These are phyloP conservation scores for Astrothelium subdiscretum DNA, from an alignment of 495 filamentous ascomycete genomes.

Conservation along the genomic window DNA sequence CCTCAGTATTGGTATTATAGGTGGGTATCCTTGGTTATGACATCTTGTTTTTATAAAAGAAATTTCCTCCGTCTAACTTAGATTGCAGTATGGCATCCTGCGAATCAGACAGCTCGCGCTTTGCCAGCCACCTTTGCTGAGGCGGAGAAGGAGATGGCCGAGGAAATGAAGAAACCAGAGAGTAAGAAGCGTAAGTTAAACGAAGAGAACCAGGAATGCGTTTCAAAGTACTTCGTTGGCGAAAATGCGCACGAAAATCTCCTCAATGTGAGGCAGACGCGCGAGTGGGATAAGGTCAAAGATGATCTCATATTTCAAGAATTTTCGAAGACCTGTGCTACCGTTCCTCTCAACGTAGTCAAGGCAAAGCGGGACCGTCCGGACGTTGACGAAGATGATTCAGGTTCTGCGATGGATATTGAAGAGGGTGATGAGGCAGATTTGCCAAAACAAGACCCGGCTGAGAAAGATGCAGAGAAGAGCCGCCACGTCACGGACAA, in stretches of 20 bases:
- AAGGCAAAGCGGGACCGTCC: constrained; percentile 19
- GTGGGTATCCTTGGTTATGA: constrained; percentile 3
- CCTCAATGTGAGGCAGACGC: constrained; percentile 25
- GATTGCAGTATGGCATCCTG: constrained; percentile 21
- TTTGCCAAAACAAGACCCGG: neutral
- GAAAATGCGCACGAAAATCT: constrained; percentile 21
- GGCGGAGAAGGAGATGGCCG: constrained; percentile 24
- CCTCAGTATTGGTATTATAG: constrained; percentile 27
- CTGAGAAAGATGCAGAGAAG: constrained; percentile 5
- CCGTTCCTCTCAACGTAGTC: constrained; percentile 19
- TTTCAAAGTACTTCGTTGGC: constrained; percentile 27
- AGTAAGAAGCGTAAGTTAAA: neutral
- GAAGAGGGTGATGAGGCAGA: constrained; percentile 8
- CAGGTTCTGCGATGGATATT: constrained; percentile 5
- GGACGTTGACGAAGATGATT: constrained; percentile 12
- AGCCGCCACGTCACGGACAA: constrained; percentile 23
- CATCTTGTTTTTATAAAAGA: too few relatives aligned
- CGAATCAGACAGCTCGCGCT: constrained; percentile 23
- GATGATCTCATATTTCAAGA: constrained; percentile 26
- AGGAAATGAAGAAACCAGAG: constrained; percentile 9
- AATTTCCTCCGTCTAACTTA: neutral
- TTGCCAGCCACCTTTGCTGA: constrained; percentile 25
- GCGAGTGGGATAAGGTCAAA: constrained; percentile 23
- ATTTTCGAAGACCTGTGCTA: constrained; percentile 13
- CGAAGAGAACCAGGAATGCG: constrained; percentile 21